These are phyloP conservation scores for Tubosaeta sp. DNA, from an alignment of 768 basidiomycete genomes.

Conservation along the genomic window DNA sequence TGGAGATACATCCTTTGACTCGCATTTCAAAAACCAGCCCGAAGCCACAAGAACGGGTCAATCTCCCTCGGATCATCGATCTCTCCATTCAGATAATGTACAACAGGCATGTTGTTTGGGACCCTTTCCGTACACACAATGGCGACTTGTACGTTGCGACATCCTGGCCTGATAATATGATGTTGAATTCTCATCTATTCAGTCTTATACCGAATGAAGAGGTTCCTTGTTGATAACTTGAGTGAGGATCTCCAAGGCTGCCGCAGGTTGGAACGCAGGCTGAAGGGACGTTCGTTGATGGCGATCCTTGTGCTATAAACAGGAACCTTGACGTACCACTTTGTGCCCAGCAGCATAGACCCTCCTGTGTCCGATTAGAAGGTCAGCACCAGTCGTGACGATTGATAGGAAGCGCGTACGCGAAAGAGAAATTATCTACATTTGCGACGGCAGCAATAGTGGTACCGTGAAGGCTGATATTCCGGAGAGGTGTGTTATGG, in stretches of 20 bases:
- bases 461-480: constrained; percentile 53
- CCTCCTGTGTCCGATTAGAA: constrained; percentile 33
- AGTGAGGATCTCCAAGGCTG: constrained; percentile 54
- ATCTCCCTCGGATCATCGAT: constrained; percentile 90
- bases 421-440: constrained; percentile 64
- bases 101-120: constrained; percentile 41
- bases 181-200: background rate
- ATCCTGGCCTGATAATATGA: background rate
- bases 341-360: constrained; percentile 60
- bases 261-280: constrained; percentile 62
- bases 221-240: constrained; percentile 50
- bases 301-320: background rate
- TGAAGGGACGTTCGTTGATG: constrained; percentile 15
- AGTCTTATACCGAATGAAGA: constrained; percentile 45
- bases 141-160: constrained; percentile 31
- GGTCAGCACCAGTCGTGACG: background rate
- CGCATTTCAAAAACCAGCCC: constrained; percentile 31
- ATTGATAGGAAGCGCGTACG: constrained; percentile 38
- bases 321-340: constrained; percentile 42
- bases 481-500: constrained; percentile 39
- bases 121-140: constrained; percentile 48
- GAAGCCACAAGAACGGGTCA: constrained; percentile 85
- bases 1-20: too few species aligned
- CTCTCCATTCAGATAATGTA: constrained; percentile 80
- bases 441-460: constrained; percentile 61